Evolutionary conservation across 2,329 filamentous ascomycete genomes (phyloP).

Genomic region (Xylariales sp.): DNA sequence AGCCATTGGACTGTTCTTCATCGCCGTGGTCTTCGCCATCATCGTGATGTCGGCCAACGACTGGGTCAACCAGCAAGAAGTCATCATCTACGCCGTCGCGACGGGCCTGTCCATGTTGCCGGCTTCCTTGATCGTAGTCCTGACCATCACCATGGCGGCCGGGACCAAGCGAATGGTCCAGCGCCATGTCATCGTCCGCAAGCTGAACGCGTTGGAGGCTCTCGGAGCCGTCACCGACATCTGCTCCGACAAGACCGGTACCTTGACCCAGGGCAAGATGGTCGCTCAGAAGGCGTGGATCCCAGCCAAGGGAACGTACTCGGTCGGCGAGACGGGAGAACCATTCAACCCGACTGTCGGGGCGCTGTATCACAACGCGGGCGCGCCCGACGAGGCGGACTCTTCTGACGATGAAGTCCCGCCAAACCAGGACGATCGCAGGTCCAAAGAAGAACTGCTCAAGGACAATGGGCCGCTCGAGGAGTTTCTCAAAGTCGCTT

Average conservation of each 20-base stretch:
- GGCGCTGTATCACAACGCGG: conserved; percentile 35
- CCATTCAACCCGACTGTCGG: conserved; percentile 55
- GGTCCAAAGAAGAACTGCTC: conserved; percentile 29
- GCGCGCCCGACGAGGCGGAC: conserved; percentile 28
- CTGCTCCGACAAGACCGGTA: conserved; percentile 54
- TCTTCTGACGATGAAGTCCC: conserved; percentile 11
- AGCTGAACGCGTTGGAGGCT: conserved; percentile 53
- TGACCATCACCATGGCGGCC: conserved; percentile 61
- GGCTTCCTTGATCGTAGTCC: conserved; percentile 58
- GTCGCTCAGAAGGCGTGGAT: conserved; percentile 57
- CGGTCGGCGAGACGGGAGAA: conserved; percentile 48
- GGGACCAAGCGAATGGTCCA: conserved; percentile 55
- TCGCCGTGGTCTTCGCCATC: conserved; percentile 64
- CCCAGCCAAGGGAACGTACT: conserved; percentile 52
- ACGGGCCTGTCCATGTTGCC: conserved; percentile 58
- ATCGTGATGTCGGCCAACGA: conserved; percentile 63
- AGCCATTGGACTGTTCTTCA: conserved; percentile 60
- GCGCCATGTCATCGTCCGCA: conserved; percentile 53
- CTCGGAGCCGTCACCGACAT: conserved; percentile 57
- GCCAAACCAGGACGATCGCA: conserved; percentile 2
- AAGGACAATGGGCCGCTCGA: conserved; percentile 40
- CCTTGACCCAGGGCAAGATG: conserved; percentile 61
- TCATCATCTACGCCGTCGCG: conserved; percentile 60
- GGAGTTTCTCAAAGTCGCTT: conserved; percentile 54
- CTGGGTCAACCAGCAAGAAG: conserved; percentile 49